phyloP scores from a whole-genome alignment of 108 stramenopile species.

The Pseudonitzschia delicatissima region DNA sequence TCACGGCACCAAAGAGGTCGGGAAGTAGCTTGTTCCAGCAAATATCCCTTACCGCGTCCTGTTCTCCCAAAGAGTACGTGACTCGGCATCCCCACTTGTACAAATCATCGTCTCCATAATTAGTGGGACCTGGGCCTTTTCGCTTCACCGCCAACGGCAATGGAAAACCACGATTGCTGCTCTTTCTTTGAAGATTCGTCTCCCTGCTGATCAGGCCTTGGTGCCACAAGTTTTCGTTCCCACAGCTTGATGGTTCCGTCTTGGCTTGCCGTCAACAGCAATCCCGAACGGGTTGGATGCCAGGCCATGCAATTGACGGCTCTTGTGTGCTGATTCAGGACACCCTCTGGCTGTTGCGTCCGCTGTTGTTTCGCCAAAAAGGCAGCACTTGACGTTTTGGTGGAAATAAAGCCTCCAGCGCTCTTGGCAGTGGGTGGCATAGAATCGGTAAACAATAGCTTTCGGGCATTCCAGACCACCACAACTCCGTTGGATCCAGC shows the following conservation, averaged over 20 bases:
- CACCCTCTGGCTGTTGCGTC: slow-evolving; percentile 71
- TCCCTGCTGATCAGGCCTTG: not conserved
- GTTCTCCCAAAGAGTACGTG: slow-evolving; percentile 64
- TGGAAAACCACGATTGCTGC: slow-evolving; percentile 3
- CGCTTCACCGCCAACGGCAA: not conserved
- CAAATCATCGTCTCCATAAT: slow-evolving; percentile 8
- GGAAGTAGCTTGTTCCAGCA: slow-evolving; percentile 60
- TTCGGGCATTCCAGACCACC: slow-evolving; percentile 62
- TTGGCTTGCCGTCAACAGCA: slow-evolving; percentile 57
- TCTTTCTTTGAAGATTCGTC: not conserved
- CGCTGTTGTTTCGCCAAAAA: slow-evolving; percentile 7
- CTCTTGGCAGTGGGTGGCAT: not conserved
- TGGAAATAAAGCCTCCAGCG: slow-evolving; percentile 19
- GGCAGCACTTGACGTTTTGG: not conserved
- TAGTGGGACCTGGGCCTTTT: not conserved
- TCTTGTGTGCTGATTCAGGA: slow-evolving; percentile 67
- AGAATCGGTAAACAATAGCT: slow-evolving; percentile 29
- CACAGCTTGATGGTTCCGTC: slow-evolving; percentile 35
- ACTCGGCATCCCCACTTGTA: slow-evolving; percentile 53
- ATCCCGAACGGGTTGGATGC: slow-evolving; percentile 66
- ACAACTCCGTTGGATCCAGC: slow-evolving; percentile 84
- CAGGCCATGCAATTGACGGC: slow-evolving; percentile 80
- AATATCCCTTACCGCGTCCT: slow-evolving; percentile 81
- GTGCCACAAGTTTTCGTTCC: slow-evolving; percentile 20
- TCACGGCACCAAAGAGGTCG: slow-evolving; percentile 73